Evolutionary conservation across 208 protist genomes (phyloP), one percentile per base, ranked within the genome.

Genomic region (Histomonas meleagridis): DNA sequence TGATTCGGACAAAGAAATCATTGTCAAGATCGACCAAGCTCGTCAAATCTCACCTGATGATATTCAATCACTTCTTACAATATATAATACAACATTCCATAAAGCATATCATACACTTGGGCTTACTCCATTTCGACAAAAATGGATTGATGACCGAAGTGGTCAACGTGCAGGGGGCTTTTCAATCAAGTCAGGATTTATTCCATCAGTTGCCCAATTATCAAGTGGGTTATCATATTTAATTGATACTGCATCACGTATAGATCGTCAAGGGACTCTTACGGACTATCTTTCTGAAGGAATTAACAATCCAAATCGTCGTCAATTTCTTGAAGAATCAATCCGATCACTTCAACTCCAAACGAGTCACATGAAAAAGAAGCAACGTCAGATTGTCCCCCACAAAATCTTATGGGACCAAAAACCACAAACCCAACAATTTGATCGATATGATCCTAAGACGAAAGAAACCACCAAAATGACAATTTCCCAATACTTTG

Each of bases 41-140:
- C 60, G 60, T n/a, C 16, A 65, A 65, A 55, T 86, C 16, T 14
- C n/a, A 28, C 14, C 14, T 40, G 46, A 55, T 55, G 46, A 86
- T 55, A 10, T 46, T 21, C 46, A 86, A 49, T 46, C 43, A 16
- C 76, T 86, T 38, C 4, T 86, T 55, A 26, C 43, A 3, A 86
- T 86, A 51, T 86, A 38, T 16, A 86, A 86, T 38, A 86, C 46
- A 51, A 46, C 76, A 57, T 86, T 86, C 46, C 76, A 86, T 18
- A 49, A n/a, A n/a, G 46, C 46, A 21, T 86, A 86, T 86, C 76
- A 48, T n/a, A 1, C 76, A 51, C 46, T 86, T 21, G 16, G 38
- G 26, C 38, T 86, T 3, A 48, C n/a, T 18, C 32, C 9, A 4
- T 51, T 46, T 23, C 10, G 40, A 86, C 7, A 46, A 1, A 86